Evolutionary conservation across 2,329 filamentous ascomycete species (phyloP).

Genomic region (Hymenoscyphus fructigenus): DNA sequence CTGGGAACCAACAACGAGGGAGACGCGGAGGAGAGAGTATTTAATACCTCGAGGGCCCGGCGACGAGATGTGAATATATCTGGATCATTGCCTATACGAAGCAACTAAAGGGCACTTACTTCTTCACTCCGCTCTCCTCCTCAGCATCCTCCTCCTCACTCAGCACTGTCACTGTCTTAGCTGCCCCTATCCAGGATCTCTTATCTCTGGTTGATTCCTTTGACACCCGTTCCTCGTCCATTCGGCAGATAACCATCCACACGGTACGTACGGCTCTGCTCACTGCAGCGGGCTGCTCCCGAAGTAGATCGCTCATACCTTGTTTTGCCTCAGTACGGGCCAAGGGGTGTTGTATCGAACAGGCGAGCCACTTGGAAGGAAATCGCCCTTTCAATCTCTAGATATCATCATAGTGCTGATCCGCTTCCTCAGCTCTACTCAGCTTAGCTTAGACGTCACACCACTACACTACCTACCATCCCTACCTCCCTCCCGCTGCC

Average conservation of each 20-base stretch:
- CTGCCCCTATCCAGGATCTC: constrained; percentile 5
- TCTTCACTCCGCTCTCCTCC: background rate
- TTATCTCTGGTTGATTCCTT: constrained; percentile 1
- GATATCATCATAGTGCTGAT: background rate
- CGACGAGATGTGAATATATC: background rate
- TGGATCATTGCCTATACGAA: no score
- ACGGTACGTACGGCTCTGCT: background rate
- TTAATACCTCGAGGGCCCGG: background rate
- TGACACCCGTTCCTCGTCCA: background rate
- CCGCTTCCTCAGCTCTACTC: background rate
- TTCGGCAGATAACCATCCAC: background rate
- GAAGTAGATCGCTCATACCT: background rate
- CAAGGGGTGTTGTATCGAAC: background rate
- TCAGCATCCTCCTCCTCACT: background rate
- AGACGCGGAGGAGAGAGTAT: background rate
- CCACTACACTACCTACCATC: background rate
- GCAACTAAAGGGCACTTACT: background rate
- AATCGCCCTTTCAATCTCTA: background rate
- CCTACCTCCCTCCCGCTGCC: background rate
- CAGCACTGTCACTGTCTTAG: background rate
- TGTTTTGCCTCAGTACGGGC: background rate
- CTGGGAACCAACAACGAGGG: background rate
- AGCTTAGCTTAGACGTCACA: background rate
- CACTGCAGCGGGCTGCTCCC: background rate
- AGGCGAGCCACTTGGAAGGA: background rate